Percentiles rank a stretch among this genome's conserved stretches.
Conservation (phyloP, 2,329 filamentous ascomycete species). For the Colletotrichum camelliae region DNA sequence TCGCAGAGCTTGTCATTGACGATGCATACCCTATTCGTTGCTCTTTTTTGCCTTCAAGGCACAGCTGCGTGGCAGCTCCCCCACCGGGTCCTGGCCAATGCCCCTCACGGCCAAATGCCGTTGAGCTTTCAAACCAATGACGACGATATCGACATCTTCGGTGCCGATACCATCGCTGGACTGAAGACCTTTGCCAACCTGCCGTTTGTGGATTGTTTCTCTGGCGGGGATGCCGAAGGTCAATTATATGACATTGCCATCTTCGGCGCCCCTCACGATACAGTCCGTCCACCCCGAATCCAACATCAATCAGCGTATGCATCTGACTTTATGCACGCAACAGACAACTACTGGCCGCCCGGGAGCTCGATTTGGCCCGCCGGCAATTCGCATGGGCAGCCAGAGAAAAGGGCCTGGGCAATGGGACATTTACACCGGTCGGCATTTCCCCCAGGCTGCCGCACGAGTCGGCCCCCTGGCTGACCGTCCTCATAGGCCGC, state of each 20-base stretch:
- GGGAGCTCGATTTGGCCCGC: slow-evolving; percentile 32
- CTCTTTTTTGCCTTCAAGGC: background rate
- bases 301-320: background rate
- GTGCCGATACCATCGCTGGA: slow-evolving; percentile 19
- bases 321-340: background rate
- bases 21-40: background rate
- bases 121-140: background rate
- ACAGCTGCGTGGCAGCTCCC: slow-evolving; percentile 10
- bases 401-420: slow-evolving; percentile 24
- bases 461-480: background rate
- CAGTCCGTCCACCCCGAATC: slow-evolving; percentile 21
- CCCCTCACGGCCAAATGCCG: slow-evolving; percentile 21
- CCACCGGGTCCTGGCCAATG: background rate
- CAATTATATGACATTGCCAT: slow-evolving; percentile 31
- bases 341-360: slow-evolving; percentile 30
- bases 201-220: slow-evolving; percentile 29
- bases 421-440: slow-evolving; percentile 32
- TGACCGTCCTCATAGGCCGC: slow-evolving; percentile 16
- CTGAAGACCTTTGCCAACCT: slow-evolving; percentile 30
- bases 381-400: slow-evolving; percentile 29
- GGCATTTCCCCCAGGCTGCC: background rate
- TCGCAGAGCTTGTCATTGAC: background rate
- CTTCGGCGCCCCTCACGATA: slow-evolving; percentile 33
- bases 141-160: slow-evolving; percentile 20
- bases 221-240: slow-evolving; percentile 3